Evolutionary conservation across 495 filamentous ascomycete species (phyloP), one percentile per base, ranked within the genome.

Genomic region (Tuber magnatum): DNA sequence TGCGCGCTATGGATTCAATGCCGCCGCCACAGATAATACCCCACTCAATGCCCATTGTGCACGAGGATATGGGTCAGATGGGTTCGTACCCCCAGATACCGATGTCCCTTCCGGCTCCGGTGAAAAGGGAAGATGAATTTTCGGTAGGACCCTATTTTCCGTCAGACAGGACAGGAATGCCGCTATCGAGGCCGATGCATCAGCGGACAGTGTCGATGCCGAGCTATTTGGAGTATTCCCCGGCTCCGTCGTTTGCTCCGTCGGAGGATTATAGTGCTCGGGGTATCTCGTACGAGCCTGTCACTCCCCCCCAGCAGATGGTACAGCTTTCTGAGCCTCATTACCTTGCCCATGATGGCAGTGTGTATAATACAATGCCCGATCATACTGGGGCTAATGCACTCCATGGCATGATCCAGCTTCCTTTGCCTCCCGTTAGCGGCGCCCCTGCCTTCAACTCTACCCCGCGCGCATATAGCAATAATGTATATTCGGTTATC

Each of bases 251-350:
- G 3, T 97, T 98, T 81, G 93, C 97, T 39, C 97, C 96, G 8
- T 98, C 96, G 8, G 94, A 97, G 82, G 94, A 97, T 80, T 99
- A 97, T 86, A 97, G 94, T 88, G 93, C 94, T 81, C 92, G 96
- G 48, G 95, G 93, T 41, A 89, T 98, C 76, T 98, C 96, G 7
- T 99, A 92, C 83, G 95, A 99, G 86, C 95, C 95, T 32, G 87
- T 98, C 75, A 99, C 95, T 10, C 95, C 95, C 70, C 95, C 95
- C 43, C 95, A 98, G 78, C 93, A 97, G 83, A 87, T 91, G 68
- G 84, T 94, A 70, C 88, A 88, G 72, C 88, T 91, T 39, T 86
- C 90, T 43, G 96, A 99, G 85, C 94, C 95, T 28, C 93, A 97
- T 8, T 99, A 98, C 84, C 94, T 98, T 83, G 93, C 94, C 70